Conservation (phyloP, 2,329 filamentous ascomycete genomes). For the Diaporthe sp. region DNA sequence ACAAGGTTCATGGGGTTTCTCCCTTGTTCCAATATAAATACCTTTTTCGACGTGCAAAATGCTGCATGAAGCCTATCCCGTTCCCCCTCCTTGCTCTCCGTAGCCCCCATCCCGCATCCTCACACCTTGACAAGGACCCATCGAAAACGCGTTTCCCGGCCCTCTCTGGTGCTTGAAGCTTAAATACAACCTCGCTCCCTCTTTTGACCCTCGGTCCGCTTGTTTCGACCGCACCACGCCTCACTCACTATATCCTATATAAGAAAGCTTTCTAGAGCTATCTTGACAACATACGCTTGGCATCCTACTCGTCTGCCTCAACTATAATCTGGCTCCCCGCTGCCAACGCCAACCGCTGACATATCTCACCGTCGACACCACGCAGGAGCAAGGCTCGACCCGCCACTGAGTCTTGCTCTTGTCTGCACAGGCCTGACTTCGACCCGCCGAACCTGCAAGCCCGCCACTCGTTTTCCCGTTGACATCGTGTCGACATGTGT, state of each 20-base stretch:
- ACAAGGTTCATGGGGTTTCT: slow-evolving; percentile 36
- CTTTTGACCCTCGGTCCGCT: slow-evolving; percentile 17
- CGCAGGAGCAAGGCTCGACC: slow-evolving; percentile 29
- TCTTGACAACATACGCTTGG: not conserved
- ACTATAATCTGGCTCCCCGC: not conserved
- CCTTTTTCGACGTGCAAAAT: slow-evolving; percentile 34
- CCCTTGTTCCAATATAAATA: slow-evolving; percentile 35
- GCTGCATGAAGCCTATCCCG: slow-evolving; percentile 35
- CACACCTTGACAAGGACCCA: slow-evolving; percentile 24
- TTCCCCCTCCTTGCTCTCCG: slow-evolving; percentile 34
- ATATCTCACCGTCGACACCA: not conserved
- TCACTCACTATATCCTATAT: not conserved
- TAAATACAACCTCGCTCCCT: slow-evolving; percentile 32
- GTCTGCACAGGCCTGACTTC: not conserved
- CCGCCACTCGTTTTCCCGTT: slow-evolving; percentile 3
- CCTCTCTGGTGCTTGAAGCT: slow-evolving; percentile 38
- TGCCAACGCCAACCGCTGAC: not conserved
- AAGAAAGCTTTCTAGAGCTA: not conserved
- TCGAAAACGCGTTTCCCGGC: slow-evolving; percentile 31
- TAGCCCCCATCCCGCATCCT: slow-evolving; percentile 18
- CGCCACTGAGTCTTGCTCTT: slow-evolving; percentile 27
- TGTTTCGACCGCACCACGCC: slow-evolving; percentile 3
- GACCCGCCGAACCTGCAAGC: not conserved
- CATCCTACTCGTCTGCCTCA: not conserved
- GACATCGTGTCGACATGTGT: slow-evolving; percentile 34